Conservation (phyloP, 192 early-diverging fungal genomes). For the Geranomyces michiganensis region DNA sequence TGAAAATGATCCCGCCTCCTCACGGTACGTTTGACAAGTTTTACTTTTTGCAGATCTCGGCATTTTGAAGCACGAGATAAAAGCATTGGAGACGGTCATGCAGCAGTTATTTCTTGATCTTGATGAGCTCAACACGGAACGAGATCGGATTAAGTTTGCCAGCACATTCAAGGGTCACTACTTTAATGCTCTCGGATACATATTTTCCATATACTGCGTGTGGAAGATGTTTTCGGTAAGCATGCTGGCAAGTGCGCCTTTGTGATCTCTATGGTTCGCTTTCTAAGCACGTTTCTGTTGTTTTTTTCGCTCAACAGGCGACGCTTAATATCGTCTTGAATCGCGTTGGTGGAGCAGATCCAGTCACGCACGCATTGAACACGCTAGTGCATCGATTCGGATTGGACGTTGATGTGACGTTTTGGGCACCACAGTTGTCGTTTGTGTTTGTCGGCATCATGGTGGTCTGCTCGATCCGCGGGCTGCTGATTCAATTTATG, state of each 20-base stretch:
- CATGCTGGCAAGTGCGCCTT: no score
- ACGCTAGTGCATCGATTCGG: constrained; percentile 66
- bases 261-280: neutral
- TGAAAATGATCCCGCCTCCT: neutral
- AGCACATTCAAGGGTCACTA: constrained; percentile 78
- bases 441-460: constrained; percentile 90
- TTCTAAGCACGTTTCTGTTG: neutral
- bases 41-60: constrained; percentile 42
- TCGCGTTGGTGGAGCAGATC: constrained; percentile 74
- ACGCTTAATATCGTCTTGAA: constrained; percentile 78
- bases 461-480: constrained; percentile 87
- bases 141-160: constrained; percentile 56
- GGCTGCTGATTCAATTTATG: constrained; percentile 79
- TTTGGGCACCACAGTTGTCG: constrained; percentile 90
- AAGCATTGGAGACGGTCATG: constrained; percentile 65
- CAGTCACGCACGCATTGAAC: constrained; percentile 78
- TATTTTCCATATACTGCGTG: constrained; percentile 88
- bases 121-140: constrained; percentile 79
- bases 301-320: constrained; percentile 47
- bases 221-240: constrained; percentile 82
- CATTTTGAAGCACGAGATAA: constrained; percentile 54
- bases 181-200: constrained; percentile 79
- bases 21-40: neutral
- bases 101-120: constrained; percentile 77
- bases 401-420: constrained; percentile 68